Conservation (phyloP, 1,284 basidiomycete genomes). For the Rhodotorula sp. region DNA sequence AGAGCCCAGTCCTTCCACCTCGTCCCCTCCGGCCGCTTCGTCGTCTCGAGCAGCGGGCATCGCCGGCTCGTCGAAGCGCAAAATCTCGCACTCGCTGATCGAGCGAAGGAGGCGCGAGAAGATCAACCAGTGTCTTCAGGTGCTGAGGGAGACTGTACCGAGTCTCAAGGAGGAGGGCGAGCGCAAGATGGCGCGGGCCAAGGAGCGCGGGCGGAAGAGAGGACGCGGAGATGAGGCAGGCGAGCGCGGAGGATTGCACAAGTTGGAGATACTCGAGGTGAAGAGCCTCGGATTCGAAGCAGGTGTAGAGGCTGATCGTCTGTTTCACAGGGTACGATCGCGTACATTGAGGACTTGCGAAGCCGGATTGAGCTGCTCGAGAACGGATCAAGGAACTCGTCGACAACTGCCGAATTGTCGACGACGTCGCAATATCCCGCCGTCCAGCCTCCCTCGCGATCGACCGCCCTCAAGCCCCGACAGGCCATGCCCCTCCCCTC, state of each 20-base stretch:
- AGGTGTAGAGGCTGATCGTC: background rate
- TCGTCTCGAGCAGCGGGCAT: background rate
- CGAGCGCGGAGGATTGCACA: slow-evolving; percentile 66
- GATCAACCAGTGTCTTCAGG: slow-evolving; percentile 73
- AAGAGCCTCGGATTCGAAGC: too few relatives aligned
- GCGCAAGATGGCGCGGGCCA: slow-evolving; percentile 46
- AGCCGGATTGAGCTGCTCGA: slow-evolving; percentile 1
- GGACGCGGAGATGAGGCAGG: slow-evolving; percentile 39
- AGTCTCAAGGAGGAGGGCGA: slow-evolving; percentile 31
- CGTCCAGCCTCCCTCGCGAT: background rate
- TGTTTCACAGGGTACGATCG: slow-evolving; percentile 30
- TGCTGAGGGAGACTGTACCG: slow-evolving; percentile 65
- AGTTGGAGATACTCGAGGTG: slow-evolving; percentile 68
- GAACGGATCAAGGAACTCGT: background rate
- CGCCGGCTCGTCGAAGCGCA: slow-evolving; percentile 57
- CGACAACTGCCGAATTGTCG: background rate
- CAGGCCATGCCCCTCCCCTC: background rate
- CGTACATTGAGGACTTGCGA: slow-evolving; percentile 32
- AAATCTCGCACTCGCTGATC: slow-evolving; percentile 76
- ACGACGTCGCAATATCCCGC: background rate
- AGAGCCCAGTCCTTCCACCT: background rate
- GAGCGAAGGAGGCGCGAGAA: slow-evolving; percentile 76
- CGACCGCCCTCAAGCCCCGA: background rate
- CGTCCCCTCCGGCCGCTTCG: background rate
- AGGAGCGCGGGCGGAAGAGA: slow-evolving; percentile 46